Conservation (phyloP, 768 basidiomycete species). For the Paxillus ammoniavirescens region DNA sequence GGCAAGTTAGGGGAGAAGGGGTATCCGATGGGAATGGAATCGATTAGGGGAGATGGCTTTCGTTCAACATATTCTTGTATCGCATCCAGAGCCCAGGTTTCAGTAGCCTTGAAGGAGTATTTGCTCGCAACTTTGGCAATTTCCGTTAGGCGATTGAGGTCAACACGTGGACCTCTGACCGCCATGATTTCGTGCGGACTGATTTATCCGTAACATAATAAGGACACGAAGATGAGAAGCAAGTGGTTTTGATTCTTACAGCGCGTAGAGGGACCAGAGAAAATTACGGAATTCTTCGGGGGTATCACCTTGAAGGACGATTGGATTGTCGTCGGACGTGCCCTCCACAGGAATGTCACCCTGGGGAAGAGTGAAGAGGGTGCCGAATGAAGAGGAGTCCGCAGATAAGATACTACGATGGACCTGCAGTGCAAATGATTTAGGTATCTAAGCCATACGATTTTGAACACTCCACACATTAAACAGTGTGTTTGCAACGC, state of each 20-base stretch:
- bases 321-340: conserved; percentile 60
- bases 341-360: conserved; percentile 54
- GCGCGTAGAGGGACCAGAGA: conserved; percentile 73
- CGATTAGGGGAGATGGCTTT: conserved; percentile 52
- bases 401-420: conserved; percentile 59
- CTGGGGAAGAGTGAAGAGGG: conserved; percentile 69
- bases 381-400: conserved; percentile 62
- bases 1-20: conserved; percentile 26
- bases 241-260: conserved; percentile 43
- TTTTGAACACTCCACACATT: conserved; percentile 45
- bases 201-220: neutral
- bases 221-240: neutral
- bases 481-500: conserved; percentile 64
- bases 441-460: neutral
- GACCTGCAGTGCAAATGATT: conserved; percentile 37
- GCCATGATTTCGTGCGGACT: conserved; percentile 64
- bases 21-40: conserved; percentile 35
- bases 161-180: conserved; percentile 45
- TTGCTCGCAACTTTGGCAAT: conserved; percentile 69
- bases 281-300: conserved; percentile 68
- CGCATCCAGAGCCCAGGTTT: conserved; percentile 74
- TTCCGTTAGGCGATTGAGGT: conserved; percentile 56
- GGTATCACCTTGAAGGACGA: conserved; percentile 61
- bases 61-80: conserved; percentile 66
- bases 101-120: conserved; percentile 71